A percentile compares a stretch with the other conserved stretches of the same genome.
Evolutionary conservation across 495 filamentous ascomycete species (phyloP).

Genomic region (Neurospora pannonica): DNA sequence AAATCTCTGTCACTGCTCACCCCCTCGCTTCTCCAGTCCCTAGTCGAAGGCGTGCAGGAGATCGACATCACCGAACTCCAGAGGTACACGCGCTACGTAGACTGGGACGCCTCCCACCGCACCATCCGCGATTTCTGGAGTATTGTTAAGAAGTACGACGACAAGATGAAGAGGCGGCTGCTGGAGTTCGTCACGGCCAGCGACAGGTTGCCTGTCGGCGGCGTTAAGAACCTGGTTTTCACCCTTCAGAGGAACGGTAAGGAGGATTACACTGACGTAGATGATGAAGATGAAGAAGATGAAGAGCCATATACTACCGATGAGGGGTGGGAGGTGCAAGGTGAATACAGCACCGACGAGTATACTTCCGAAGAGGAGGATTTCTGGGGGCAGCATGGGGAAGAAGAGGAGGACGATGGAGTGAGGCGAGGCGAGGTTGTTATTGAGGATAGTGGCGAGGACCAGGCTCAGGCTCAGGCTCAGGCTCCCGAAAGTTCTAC

Average conservation of each 20-base stretch:
- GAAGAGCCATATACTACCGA: not conserved
- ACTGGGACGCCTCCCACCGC: constrained; percentile 57
- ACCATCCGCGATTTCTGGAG: constrained; percentile 76
- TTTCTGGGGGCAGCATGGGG: not conserved
- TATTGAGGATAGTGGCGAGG: not conserved
- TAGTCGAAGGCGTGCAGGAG: constrained; percentile 73
- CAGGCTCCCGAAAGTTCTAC: not conserved
- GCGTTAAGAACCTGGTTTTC: constrained; percentile 70
- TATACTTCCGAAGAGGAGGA: constrained; percentile 19
- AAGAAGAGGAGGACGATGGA: constrained; percentile 3
- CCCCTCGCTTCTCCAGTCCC: constrained; percentile 55
- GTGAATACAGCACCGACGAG: constrained; percentile 1
- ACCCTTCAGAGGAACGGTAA: constrained; percentile 70
- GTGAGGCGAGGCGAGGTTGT: not conserved
- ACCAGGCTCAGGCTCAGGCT: not conserved
- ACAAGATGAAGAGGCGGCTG: constrained; percentile 59
- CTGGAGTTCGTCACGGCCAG: constrained; percentile 93
- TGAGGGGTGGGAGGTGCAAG: not conserved
- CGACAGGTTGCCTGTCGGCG: constrained; percentile 80
- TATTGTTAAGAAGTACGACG: constrained; percentile 57
- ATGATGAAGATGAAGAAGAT: not conserved
- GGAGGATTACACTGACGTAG: constrained; percentile 33
- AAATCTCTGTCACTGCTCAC: constrained; percentile 64
- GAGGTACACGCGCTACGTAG: constrained; percentile 63
- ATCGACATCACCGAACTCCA: constrained; percentile 68